Percentiles rank a stretch among this genome's conserved stretches.
Conservation (phyloP, 495 filamentous ascomycete genomes). For the Aspergillus conjunctus region DNA sequence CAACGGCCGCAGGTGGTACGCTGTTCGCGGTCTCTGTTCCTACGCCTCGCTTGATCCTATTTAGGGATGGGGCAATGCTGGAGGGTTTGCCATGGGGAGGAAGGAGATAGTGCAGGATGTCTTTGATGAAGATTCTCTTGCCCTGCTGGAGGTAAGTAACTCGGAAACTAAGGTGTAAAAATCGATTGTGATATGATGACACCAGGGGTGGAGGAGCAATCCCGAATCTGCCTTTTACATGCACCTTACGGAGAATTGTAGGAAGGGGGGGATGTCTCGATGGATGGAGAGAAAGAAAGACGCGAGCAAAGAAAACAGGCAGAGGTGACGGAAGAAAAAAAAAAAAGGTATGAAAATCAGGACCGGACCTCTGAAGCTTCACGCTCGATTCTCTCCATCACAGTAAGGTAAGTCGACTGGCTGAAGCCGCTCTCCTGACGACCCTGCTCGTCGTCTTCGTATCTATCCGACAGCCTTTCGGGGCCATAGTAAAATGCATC, state of each 20-base stretch:
- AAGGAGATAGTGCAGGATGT: slow-evolving; percentile 88
- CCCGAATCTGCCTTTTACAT: neutral
- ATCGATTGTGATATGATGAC: neutral
- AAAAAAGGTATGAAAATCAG: slow-evolving; percentile 28
- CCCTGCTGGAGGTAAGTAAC: slow-evolving; percentile 46
- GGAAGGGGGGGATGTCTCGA: neutral
- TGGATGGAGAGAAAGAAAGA: neutral
- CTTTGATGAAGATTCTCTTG: slow-evolving; percentile 96
- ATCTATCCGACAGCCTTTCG: slow-evolving; percentile 77
- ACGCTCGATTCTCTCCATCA: slow-evolving; percentile 69
- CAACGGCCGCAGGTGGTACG: slow-evolving; percentile 25
- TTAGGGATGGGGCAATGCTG: slow-evolving; percentile 73
- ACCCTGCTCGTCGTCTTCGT: slow-evolving; percentile 68
- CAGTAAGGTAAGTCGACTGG: slow-evolving; percentile 71
- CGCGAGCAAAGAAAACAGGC: neutral
- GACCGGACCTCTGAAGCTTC: slow-evolving; percentile 67
- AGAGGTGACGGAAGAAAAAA: slow-evolving; percentile 13
- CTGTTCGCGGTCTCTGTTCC: slow-evolving; percentile 47
- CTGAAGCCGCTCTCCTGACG: slow-evolving; percentile 75
- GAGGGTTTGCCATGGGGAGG: slow-evolving; percentile 70
- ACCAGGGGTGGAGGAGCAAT: no score
- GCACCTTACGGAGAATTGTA: neutral
- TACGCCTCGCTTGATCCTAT: slow-evolving; percentile 61
- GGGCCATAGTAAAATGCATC: slow-evolving; percentile 96
- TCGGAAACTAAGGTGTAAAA: neutral